Evolutionary conservation across 2,329 filamentous ascomycete species (phyloP), one percentile per base, ranked within the genome.

Genomic region (Aspergillus sp.): DNA sequence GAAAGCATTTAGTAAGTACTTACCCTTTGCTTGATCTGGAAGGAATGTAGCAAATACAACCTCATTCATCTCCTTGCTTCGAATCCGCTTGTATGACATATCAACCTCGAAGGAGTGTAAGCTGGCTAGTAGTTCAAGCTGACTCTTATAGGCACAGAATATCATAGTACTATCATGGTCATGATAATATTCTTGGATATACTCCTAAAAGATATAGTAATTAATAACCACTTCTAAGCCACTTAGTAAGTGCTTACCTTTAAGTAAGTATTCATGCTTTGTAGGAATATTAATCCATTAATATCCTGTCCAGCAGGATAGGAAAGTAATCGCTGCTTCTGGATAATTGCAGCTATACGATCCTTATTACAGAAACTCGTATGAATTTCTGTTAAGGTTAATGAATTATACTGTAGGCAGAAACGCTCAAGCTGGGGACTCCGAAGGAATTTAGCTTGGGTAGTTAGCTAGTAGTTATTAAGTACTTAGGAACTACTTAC

Each of bases 371-470:
- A 34, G 31, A 34, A 34, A 34, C 48, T 54, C 22, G 47, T 22
- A 15, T 64, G 53, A 13, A 64, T 60, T 19, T 62, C 55, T 53
- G 58, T 41, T 31, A 61, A 53, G 31, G 58, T 61, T 34, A 19
- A 59, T 25, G 59, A 47, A 59, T 59, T 59, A 54, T 59, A 53
- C 25, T 63, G n/a, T 49, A 52, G 46, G 45, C 61, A 59, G 30
- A 64, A 61, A 15, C 15, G n/a, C 25, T 61, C 53, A 46, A 64
- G 34, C 25, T 55, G 52, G 7, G 62, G 62, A 38, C n/a, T 60
- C 23, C 31, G 52, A 57, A 60, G 53, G 43, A 64, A 64, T 53
- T 64, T 53, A 41, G 50, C 50, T 59, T n/a, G 22, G 4, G 8
- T 11, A 48, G 19, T 63, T 49, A 60, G 48, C 7, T 57, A 51